phyloP scores from a whole-genome alignment of 2,329 filamentous ascomycete genomes.

The Xylaria digitata region DNA sequence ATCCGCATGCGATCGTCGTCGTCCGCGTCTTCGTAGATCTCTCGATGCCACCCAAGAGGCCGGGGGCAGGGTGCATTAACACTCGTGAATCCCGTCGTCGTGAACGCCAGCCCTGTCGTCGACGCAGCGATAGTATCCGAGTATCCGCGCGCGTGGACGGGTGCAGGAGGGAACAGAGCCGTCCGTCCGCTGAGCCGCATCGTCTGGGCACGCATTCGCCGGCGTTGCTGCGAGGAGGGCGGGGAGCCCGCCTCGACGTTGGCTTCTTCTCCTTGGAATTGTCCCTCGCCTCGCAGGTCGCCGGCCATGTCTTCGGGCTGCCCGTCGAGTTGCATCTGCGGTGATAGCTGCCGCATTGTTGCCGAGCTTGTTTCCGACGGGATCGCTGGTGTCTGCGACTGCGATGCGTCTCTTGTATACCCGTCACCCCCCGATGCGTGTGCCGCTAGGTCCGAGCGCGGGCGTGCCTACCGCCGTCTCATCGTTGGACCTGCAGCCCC shows the following conservation, averaged over 20 bases:
- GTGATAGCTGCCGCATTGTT: neutral
- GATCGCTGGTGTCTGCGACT: neutral
- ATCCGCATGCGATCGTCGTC: constrained; percentile 22
- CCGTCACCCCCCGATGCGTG: neutral
- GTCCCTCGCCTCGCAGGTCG: constrained; percentile 18
- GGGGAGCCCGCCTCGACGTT: constrained; percentile 30
- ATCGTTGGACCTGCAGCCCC: constrained; percentile 30
- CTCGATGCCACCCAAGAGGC: neutral
- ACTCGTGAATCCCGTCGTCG: constrained; percentile 11
- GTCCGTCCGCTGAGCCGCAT: constrained; percentile 6
- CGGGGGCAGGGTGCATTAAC: neutral
- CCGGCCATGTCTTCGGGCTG: neutral
- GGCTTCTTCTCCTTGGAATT: neutral
- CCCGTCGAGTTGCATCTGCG: constrained; percentile 11
- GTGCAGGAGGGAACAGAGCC: too few species aligned
- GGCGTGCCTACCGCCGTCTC: constrained; percentile 40
- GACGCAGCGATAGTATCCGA: constrained; percentile 18
- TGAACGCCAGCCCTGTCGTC: neutral
- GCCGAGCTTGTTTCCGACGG: neutral
- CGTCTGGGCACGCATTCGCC: constrained; percentile 20
- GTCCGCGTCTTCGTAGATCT: neutral
- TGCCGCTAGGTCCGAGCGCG: constrained; percentile 28
- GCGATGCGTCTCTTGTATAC: neutral
- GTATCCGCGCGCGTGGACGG: constrained; percentile 20
- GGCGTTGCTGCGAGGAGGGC: constrained; percentile 20